Evolutionary conservation across 306 rosid genomes (phyloP), one percentile per base, ranked within the genome.

Genomic region (Cicer arietinum): DNA sequence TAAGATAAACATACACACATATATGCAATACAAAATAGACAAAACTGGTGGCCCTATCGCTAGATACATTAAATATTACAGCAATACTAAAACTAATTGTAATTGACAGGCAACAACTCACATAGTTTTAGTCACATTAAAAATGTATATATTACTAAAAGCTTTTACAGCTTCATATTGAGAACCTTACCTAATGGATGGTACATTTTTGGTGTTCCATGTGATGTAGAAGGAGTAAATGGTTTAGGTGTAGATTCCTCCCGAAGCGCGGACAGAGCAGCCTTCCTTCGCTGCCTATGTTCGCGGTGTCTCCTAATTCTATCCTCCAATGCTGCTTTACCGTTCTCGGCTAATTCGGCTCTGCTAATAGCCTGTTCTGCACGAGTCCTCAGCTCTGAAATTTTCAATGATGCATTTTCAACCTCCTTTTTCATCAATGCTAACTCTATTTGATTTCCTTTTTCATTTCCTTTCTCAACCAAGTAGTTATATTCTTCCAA

Each of bases 261-360:
- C 25, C 52, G 16, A 8, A 87, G 87, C 1, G 89, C 91, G 44
- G 73, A 81, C 40, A 77, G 44, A 69, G 97, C 90, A 83, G 88
- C 89, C 67, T 74, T 93, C 41, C 86, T 89, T 84, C 82, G 86
- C 41, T 78, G 86, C 67, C 74, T 85, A 2, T 88, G 80, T 70
- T 88, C 91, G 67, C 77, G 70, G 30, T 85, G 83, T 76, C 88
- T 87, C 82, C 82, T 88, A 69, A 88, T 65, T 66, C 81, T 87
- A 5, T 85, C 90, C 78, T 93, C 96, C 6, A 91, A 40, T 30
- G 78, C 85, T 18, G 81, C 79, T 73, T 89, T 93, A 13, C 90
- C 91, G 76, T 83, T 89, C 94, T 91, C 97, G 1, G 98, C 94
- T 25, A 80, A 71, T 67, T 91, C 97, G 45, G 97, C 98, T 44